Evolutionary conservation across 73 alveolate genomes (phyloP).

Genomic region (Tetrahymena elliotti): DNA sequence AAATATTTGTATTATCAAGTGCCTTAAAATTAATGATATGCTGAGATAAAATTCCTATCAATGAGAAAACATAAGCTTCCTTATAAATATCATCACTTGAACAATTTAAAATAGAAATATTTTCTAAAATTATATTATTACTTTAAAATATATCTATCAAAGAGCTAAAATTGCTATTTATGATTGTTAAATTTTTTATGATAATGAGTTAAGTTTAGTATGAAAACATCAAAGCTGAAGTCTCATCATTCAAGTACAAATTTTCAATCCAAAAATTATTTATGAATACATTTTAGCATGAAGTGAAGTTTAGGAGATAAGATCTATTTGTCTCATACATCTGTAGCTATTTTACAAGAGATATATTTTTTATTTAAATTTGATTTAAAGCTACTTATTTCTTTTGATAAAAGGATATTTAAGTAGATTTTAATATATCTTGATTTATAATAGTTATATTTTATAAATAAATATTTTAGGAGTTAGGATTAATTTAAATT

Average conservation of each 20-base stretch:
- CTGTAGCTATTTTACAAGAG: not conserved
- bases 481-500: not conserved
- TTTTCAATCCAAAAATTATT: not conserved
- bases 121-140: not conserved
- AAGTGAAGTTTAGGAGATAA: not conserved
- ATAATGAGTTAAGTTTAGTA: not conserved
- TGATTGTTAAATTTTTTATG: not conserved
- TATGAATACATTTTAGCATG: not conserved
- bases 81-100: not conserved
- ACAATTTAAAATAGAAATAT: not conserved
- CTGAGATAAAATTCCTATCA: not conserved
- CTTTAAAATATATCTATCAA: not conserved
- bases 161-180: not conserved
- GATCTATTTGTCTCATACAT: not conserved
- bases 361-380: too few relatives aligned
- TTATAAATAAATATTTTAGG: not conserved
- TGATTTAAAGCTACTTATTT: too few relatives aligned
- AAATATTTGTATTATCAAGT: not conserved
- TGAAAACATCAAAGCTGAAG: not conserved
- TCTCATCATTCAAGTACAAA: not conserved
- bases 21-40: not conserved
- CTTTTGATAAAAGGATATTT: too few relatives aligned
- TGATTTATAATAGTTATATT: not conserved
- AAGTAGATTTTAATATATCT: not conserved
- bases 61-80: not conserved